A percentile compares a stretch with the other conserved stretches of the same genome.
phyloP scores from a whole-genome alignment of 441 rosid genomes.

The Syzygium syzygioides region DNA sequence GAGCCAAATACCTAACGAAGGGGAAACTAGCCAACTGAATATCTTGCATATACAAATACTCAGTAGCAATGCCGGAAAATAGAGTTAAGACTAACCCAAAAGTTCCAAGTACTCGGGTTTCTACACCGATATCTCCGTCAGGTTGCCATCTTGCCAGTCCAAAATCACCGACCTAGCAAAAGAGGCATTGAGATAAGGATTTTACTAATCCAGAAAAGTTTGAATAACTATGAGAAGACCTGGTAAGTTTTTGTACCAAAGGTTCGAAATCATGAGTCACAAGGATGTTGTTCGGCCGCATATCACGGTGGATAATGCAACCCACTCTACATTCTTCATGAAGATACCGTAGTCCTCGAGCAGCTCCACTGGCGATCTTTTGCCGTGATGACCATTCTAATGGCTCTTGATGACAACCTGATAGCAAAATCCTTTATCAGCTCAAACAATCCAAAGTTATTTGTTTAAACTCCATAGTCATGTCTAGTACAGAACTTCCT shows the following conservation, averaged over 20 bases:
- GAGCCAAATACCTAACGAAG: constrained; percentile 82
- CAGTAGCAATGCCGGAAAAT: not conserved
- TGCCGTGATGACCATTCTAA: constrained; percentile 91
- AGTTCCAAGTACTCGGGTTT: constrained; percentile 98
- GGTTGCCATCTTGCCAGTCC: constrained; percentile 99
- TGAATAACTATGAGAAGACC: not conserved
- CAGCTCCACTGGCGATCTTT: constrained; percentile 96
- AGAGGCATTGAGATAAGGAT: not conserved
- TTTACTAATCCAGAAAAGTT: not conserved
- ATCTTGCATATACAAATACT: not conserved
- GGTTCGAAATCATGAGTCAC: constrained; percentile 98
- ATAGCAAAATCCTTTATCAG: not conserved
- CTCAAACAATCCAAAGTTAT: not conserved
- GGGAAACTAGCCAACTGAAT: not conserved
- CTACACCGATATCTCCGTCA: constrained; percentile 89
- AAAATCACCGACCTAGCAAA: constrained; percentile 88
- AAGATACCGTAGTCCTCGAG: constrained; percentile 95
- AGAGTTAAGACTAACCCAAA: constrained; percentile 48
- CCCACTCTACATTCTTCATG: constrained; percentile 99
- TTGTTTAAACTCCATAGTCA: not conserved
- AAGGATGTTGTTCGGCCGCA: constrained; percentile 98
- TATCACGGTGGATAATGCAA: constrained; percentile 96
- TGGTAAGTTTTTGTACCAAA: constrained; percentile 38
- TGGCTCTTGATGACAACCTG: constrained; percentile 59
- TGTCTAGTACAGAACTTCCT: not conserved